phyloP scores from a whole-genome alignment of 306 rosid genomes.

The Phaseolus lunatus region DNA sequence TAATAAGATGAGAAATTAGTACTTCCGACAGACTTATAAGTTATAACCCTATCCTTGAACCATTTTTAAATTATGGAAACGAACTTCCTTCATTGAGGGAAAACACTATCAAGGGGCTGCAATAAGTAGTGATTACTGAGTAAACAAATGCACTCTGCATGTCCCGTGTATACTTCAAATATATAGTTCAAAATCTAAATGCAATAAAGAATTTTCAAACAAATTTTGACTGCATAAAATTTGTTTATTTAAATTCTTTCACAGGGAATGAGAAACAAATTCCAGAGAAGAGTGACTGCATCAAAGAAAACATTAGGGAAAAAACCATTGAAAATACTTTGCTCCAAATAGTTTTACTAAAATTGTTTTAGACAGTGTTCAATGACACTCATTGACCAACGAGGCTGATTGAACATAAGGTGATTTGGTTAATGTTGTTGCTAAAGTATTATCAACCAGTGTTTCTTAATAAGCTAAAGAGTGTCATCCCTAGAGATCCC shows the following conservation, averaged over 20 bases:
- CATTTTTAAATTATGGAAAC: slow-evolving; percentile 24
- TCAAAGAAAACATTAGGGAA: slow-evolving; percentile 9
- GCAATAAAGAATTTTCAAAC: slow-evolving; percentile 22
- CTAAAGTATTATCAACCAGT: slow-evolving; percentile 2
- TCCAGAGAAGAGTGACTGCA: background rate
- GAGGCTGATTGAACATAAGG: background rate
- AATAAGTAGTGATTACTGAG: slow-evolving; percentile 4
- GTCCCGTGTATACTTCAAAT: slow-evolving; percentile 1
- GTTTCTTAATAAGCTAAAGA: slow-evolving; percentile 9
- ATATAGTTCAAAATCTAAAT: background rate
- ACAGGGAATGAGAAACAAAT: background rate
- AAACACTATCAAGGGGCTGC: background rate
- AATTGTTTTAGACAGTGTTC: background rate
- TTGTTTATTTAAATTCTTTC: slow-evolving; percentile 15
- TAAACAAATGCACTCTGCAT: slow-evolving; percentile 24
- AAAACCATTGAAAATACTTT: slow-evolving; percentile 13
- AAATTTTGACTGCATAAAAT: slow-evolving; percentile 23
- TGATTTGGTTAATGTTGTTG: background rate
- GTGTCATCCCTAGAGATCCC: slow-evolving; percentile 16
- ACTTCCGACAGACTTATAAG: background rate
- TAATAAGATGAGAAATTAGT: slow-evolving; percentile 18
- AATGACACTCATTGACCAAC: background rate
- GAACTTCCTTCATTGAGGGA: slow-evolving; percentile 7
- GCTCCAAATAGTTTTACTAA: slow-evolving; percentile 19
- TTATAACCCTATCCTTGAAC: slow-evolving; percentile 16